Conservation (phyloP, 768 basidiomycete species). For the Omphalotus guepiniiformis region DNA sequence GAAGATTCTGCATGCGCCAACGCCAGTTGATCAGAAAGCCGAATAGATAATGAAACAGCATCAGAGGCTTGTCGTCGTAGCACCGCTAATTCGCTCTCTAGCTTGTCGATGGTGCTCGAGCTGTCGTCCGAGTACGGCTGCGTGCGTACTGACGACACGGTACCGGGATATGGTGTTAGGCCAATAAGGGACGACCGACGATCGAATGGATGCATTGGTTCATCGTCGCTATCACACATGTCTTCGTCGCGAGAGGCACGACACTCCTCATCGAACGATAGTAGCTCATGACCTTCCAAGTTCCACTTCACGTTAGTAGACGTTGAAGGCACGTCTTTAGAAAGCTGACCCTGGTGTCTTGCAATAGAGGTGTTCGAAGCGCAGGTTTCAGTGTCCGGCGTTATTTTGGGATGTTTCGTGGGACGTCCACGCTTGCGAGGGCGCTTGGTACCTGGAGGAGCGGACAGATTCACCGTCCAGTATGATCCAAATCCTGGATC, state of each 20-base stretch:
- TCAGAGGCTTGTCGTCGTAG: conserved; percentile 67
- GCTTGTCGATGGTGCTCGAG: conserved; percentile 47
- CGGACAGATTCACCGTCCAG: conserved; percentile 83
- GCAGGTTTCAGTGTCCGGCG: neutral
- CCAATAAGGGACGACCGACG: conserved; percentile 36
- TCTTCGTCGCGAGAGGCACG: conserved; percentile 37
- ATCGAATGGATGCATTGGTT: conserved; percentile 39
- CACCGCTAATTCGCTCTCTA: conserved; percentile 61
- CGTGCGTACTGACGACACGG: conserved; percentile 20
- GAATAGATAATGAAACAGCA: conserved; percentile 58
- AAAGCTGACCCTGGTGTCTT: conserved; percentile 16
- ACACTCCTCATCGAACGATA: conserved; percentile 10
- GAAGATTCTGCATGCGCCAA: conserved; percentile 60
- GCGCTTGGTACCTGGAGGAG: conserved; percentile 84
- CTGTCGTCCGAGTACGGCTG: conserved; percentile 19
- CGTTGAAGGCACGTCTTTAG: conserved; percentile 27
- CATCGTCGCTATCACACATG: conserved; percentile 66
- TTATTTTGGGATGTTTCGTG: conserved; percentile 35
- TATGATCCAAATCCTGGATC: conserved; percentile 87
- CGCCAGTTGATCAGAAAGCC: conserved; percentile 67
- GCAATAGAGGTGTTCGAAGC: neutral
- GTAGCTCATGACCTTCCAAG: conserved; percentile 25
- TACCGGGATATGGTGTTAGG: conserved; percentile 22
- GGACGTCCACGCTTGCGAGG: conserved; percentile 75
- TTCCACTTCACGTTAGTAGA: conserved; percentile 28